phyloP scores from a whole-genome alignment of 257 asterid species.

The Capsicum rhomboideum region DNA sequence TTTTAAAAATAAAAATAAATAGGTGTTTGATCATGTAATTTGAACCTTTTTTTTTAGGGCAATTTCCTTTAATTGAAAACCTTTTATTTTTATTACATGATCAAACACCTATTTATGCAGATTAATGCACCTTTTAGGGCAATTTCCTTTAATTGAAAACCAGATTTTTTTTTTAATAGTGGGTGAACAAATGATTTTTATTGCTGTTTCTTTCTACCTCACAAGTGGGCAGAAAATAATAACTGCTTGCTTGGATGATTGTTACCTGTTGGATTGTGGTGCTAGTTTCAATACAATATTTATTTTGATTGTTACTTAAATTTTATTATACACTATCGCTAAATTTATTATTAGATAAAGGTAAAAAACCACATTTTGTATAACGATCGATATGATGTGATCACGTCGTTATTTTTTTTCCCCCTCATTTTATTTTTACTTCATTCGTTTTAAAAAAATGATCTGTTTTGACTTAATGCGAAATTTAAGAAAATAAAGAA shows the following conservation, averaged over 20 bases:
- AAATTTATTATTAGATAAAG: neutral
- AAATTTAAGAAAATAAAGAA: too few relatives aligned
- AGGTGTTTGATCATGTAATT: too few relatives aligned
- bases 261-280: neutral
- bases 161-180: neutral
- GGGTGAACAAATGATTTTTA: conserved; percentile 11
- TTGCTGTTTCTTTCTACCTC: conserved; percentile 2
- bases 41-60: too few relatives aligned
- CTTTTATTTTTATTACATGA: too few relatives aligned
- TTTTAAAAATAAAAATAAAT: too few relatives aligned
- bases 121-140: too few relatives aligned
- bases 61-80: too few relatives aligned
- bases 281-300: neutral
- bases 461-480: too few relatives aligned
- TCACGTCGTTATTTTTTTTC: neutral
- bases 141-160: neutral
- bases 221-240: conserved; percentile 7
- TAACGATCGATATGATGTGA: too few relatives aligned
- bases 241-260: neutral
- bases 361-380: too few relatives aligned
- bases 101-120: too few relatives aligned
- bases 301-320: neutral
- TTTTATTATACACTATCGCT: neutral
- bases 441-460: too few relatives aligned
- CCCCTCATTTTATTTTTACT: neutral